Evolutionary conservation across 202 grass and related monocot species (phyloP).

Genomic region (Digitaria exilis): DNA sequence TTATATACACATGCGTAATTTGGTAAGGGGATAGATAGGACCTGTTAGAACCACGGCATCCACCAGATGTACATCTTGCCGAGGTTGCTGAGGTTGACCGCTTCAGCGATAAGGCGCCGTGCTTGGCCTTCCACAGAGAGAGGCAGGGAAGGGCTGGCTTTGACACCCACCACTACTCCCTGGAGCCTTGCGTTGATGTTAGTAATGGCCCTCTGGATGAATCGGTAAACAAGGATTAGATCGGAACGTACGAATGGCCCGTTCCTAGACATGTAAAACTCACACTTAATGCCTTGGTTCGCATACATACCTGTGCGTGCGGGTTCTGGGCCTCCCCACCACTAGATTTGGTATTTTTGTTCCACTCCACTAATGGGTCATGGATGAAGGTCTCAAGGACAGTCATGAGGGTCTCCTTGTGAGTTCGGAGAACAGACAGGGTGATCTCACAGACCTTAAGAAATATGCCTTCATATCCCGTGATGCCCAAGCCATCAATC

Average conservation of each 20-base stretch:
- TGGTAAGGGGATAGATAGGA: not conserved
- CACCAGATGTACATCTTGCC: slow-evolving; percentile 99
- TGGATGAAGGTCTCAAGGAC: slow-evolving; percentile 98
- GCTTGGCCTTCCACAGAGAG: slow-evolving; percentile 95
- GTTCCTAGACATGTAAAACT: not conserved
- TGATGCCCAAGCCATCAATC: slow-evolving; percentile 93
- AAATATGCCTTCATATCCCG: slow-evolving; percentile 93
- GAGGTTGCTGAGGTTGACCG: slow-evolving; percentile 78
- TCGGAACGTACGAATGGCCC: not conserved
- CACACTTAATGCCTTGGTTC: not conserved
- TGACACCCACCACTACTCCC: slow-evolving; percentile 85
- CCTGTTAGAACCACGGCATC: slow-evolving; percentile 88
- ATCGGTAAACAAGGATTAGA: not conserved
- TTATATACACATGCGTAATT: slow-evolving; percentile 16
- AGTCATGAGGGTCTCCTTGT: slow-evolving; percentile 91
- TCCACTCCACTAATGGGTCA: slow-evolving; percentile 93
- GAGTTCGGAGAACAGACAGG: slow-evolving; percentile 76
- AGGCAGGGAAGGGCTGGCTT: slow-evolving; percentile 79
- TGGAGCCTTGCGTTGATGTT: slow-evolving; percentile 89
- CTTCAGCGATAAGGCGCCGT: slow-evolving; percentile 78
- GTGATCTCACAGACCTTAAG: slow-evolving; percentile 96
- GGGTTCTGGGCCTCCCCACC: slow-evolving; percentile 90
- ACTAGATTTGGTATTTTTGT: slow-evolving; percentile 83
- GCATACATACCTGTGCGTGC: slow-evolving; percentile 68
- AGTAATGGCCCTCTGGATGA: slow-evolving; percentile 75